A percentile compares a stretch with the other conserved stretches of the same genome.
Evolutionary conservation across 75 land plant genomes (phyloP).

Genomic region (Pinus taeda): DNA sequence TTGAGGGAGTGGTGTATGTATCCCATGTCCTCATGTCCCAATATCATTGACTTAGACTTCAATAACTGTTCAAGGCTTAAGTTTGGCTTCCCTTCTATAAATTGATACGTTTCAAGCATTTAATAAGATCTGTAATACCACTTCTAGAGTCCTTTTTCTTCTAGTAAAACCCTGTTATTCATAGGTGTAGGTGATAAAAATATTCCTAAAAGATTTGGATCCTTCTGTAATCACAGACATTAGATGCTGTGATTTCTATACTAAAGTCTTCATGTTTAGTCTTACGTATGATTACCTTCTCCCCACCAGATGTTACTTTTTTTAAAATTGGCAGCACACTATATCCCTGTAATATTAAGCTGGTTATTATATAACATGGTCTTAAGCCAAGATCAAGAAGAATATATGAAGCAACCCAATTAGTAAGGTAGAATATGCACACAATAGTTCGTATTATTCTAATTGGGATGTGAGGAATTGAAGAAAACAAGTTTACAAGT

Average conservation of each 20-base stretch:
- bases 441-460: neutral
- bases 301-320: neutral
- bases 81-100: neutral
- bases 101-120: neutral
- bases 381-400: neutral
- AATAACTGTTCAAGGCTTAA: neutral
- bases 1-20: no score
- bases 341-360: neutral
- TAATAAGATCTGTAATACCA: neutral
- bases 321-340: neutral
- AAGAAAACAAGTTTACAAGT: neutral
- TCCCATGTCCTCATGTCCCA: no score
- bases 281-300: neutral
- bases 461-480: neutral
- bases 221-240: neutral
- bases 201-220: neutral
- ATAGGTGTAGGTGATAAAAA: neutral
- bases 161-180: neutral
- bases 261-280: neutral
- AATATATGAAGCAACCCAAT: neutral
- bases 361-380: neutral
- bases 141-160: neutral
- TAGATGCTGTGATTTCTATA: neutral
- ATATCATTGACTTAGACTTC: no score
- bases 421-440: neutral